Percentiles rank a stretch among this genome's conserved stretches.
phyloP scores from a whole-genome alignment of 345 rosid genomes.

The Melastoma malabathricum region DNA sequence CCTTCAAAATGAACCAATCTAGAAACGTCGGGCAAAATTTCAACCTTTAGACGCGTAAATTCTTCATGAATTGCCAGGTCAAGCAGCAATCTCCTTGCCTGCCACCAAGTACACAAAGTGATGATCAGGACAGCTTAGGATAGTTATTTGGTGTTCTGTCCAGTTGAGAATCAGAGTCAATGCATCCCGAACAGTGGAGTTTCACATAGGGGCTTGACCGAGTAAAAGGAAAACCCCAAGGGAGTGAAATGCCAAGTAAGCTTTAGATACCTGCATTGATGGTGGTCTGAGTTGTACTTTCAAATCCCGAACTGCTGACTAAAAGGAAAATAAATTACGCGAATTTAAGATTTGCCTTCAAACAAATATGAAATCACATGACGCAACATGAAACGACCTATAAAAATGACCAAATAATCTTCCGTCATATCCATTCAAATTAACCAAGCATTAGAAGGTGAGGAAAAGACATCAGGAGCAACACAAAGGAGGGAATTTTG shows the following conservation, averaged over 20 bases:
- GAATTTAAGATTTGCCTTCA: neutral
- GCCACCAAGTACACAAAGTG: constrained; percentile 12
- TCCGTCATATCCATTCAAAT: too few species aligned
- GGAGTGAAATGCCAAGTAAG: too few species aligned
- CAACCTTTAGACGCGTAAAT: constrained; percentile 77
- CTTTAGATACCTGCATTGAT: constrained; percentile 71
- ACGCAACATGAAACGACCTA: neutral
- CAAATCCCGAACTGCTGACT: constrained; percentile 91
- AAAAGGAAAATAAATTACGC: constrained; percentile 10
- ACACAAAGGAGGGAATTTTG: too few species aligned
- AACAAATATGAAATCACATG: neutral
- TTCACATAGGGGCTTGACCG: too few species aligned
- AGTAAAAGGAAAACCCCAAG: too few species aligned
- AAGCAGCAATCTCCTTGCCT: constrained; percentile 85
- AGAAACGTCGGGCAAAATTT: constrained; percentile 9
- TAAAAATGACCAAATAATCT: too few species aligned
- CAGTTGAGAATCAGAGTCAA: neutral
- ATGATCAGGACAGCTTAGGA: neutral
- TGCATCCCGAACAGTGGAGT: too few species aligned
- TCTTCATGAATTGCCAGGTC: constrained; percentile 99
- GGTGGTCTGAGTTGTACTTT: constrained; percentile 94
- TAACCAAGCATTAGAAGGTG: neutral
- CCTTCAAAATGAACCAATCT: too few species aligned
- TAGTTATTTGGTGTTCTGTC: neutral
- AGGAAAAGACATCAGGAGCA: neutral